Conservation (phyloP, 2,329 filamentous ascomycete genomes). For the Leptosphaerulina australis region DNA sequence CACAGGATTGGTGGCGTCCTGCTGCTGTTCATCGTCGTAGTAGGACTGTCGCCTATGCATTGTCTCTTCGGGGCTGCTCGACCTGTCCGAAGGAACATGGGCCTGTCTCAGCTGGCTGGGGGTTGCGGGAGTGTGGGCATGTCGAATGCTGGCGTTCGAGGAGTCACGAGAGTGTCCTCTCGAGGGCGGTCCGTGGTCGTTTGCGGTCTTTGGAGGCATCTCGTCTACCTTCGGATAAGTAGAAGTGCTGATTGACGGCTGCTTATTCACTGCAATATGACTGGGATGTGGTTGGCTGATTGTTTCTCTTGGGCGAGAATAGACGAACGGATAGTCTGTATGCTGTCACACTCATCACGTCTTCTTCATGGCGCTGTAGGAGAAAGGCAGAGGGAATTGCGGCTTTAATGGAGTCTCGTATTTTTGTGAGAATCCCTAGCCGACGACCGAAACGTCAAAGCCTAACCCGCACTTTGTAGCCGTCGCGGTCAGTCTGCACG, state of each 20-base stretch:
- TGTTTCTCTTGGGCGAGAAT: background rate
- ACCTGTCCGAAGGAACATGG: slow-evolving; percentile 49
- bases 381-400: slow-evolving; percentile 1
- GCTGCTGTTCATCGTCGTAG: slow-evolving; percentile 29
- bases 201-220: slow-evolving; percentile 36
- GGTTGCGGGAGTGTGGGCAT: slow-evolving; percentile 44
- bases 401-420: slow-evolving; percentile 14
- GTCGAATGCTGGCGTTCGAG: slow-evolving; percentile 38
- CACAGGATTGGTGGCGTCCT: slow-evolving; percentile 6
- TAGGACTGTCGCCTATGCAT: slow-evolving; percentile 35
- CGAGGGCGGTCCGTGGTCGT: slow-evolving; percentile 26
- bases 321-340: background rate
- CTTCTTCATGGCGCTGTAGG: slow-evolving; percentile 1
- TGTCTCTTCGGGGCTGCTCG: slow-evolving; percentile 51
- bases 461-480: slow-evolving; percentile 3
- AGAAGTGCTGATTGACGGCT: background rate
- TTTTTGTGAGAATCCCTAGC: slow-evolving; percentile 22
- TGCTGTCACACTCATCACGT: slow-evolving; percentile 25
- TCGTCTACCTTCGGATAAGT: background rate
- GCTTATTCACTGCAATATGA: background rate
- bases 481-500: slow-evolving; percentile 22
- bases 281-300: background rate
- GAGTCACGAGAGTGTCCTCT: slow-evolving; percentile 38
- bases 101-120: slow-evolving; percentile 52
- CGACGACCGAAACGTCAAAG: slow-evolving; percentile 1